These are phyloP conservation scores for Epichloe aotearoae DNA, from an alignment of 2,329 filamentous ascomycete species.

Conservation along the genomic window DNA sequence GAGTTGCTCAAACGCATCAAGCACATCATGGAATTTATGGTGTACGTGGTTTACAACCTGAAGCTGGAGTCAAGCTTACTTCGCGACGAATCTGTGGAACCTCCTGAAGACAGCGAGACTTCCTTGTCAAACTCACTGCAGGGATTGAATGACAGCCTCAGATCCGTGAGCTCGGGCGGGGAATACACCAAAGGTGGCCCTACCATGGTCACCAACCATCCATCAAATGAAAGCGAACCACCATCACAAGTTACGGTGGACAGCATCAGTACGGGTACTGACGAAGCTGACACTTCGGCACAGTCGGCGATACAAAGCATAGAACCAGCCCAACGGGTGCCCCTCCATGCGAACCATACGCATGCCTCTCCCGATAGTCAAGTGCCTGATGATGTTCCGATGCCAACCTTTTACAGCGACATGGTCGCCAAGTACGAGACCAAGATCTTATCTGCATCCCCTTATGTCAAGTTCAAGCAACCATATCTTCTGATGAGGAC, in stretches of 20 bases:
- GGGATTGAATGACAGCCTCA: constrained; percentile 26
- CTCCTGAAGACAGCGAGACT: constrained; percentile 48
- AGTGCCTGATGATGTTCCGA: constrained; percentile 64
- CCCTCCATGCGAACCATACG: constrained; percentile 31
- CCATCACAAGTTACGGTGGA: constrained; percentile 21
- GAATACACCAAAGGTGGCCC: constrained; percentile 17
- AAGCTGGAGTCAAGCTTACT: constrained; percentile 92
- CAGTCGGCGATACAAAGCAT: constrained; percentile 12
- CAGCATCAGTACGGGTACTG: constrained; percentile 13
- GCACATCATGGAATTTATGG: constrained; percentile 94
- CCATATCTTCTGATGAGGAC: constrained; percentile 88
- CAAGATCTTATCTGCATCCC: constrained; percentile 85
- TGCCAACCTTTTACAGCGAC: constrained; percentile 88
- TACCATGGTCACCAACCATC: constrained; percentile 20
- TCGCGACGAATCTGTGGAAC: constrained; percentile 80
- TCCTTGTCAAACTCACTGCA: constrained; percentile 27
- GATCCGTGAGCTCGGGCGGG: constrained; percentile 21
- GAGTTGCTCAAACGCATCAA: constrained; percentile 67
- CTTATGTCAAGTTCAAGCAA: constrained; percentile 89
- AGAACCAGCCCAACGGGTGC: constrained; percentile 17
- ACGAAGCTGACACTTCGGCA: constrained; percentile 16
- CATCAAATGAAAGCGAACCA: constrained; percentile 24
- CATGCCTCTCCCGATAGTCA: constrained; percentile 37
- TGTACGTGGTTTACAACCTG: constrained; percentile 95
- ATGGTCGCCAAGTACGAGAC: constrained; percentile 90